These are phyloP conservation scores for Avicennia marina DNA, from an alignment of 257 asterid species.

Conservation along the genomic window DNA sequence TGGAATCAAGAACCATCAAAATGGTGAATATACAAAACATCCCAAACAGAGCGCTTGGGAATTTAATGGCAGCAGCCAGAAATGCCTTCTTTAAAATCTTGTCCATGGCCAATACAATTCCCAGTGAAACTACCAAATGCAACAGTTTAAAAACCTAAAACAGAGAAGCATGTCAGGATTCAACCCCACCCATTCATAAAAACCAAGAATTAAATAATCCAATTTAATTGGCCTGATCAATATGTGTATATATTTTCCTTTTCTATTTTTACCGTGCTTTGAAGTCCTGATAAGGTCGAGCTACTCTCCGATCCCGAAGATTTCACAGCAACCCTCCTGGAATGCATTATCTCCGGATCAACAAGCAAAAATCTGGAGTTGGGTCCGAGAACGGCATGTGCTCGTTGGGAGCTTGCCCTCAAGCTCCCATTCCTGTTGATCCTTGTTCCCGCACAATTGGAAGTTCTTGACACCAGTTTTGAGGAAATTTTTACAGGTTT, in stretches of 20 bases:
- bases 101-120: slow-evolving; percentile 75
- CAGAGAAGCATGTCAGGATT: not conserved
- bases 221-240: no score
- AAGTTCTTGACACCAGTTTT: slow-evolving; percentile 12
- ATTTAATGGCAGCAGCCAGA: slow-evolving; percentile 80
- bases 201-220: not conserved
- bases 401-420: slow-evolving; percentile 9
- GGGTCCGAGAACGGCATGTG: slow-evolving; percentile 12
- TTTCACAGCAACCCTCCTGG: slow-evolving; percentile 31
- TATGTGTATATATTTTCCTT: no score
- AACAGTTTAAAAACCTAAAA: slow-evolving; percentile 56
- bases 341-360: slow-evolving; percentile 19
- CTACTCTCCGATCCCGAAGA: slow-evolving; percentile 44
- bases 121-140: slow-evolving; percentile 84
- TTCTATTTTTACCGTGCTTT: slow-evolving; percentile 63
- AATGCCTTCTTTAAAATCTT: slow-evolving; percentile 73
- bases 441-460: slow-evolving; percentile 16
- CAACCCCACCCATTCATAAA: not conserved
- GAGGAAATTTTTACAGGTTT: slow-evolving; percentile 23
- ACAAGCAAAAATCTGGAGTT: slow-evolving; percentile 13
- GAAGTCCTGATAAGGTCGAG: slow-evolving; percentile 34
- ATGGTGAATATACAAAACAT: slow-evolving; percentile 90
- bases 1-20: slow-evolving; percentile 62
- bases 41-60: slow-evolving; percentile 94
- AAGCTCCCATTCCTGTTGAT: slow-evolving; percentile 1